These are phyloP conservation scores for Dictyophora rubrovolvata DNA, from an alignment of 768 basidiomycete genomes.

Conservation along the genomic window DNA sequence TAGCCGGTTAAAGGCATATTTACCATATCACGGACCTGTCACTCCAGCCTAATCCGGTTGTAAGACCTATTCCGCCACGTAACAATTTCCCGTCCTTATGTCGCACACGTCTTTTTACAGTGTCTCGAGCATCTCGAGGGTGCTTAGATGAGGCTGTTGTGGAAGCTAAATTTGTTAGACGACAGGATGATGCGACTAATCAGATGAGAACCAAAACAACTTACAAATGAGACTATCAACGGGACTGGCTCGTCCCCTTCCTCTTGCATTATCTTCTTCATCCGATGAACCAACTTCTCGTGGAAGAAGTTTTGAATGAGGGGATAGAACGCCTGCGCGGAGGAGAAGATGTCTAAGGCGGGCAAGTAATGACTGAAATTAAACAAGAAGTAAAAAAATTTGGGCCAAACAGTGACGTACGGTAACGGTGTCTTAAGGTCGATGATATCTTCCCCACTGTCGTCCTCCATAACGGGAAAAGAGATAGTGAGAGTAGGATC, in stretches of 20 bases:
- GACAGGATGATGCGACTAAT: neutral
- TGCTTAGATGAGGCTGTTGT: neutral
- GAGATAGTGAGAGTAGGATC: neutral
- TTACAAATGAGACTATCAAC: slow-evolving; percentile 9
- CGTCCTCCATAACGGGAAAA: neutral
- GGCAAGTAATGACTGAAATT: neutral
- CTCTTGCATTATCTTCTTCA: slow-evolving; percentile 7
- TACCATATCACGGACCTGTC: slow-evolving; percentile 39
- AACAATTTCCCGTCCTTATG: slow-evolving; percentile 54
- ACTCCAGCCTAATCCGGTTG: slow-evolving; percentile 67
- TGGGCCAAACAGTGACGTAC: neutral
- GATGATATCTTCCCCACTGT: neutral
- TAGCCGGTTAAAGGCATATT: neutral
- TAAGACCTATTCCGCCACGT: slow-evolving; percentile 55
- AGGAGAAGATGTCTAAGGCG: slow-evolving; percentile 49
- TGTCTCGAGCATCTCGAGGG: slow-evolving; percentile 42
- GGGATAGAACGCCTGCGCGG: slow-evolving; percentile 54
- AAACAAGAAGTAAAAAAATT: neutral
- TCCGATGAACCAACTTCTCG: slow-evolving; percentile 10
- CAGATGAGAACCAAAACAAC: neutral
- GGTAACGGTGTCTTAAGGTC: neutral
- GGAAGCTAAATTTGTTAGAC: neutral
- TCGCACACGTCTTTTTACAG: slow-evolving; percentile 41
- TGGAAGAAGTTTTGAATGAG: slow-evolving; percentile 51
- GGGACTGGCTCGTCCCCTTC: slow-evolving; percentile 17